Percentiles rank a stretch among this genome's conserved stretches.
These are phyloP conservation scores for Lichtheimia ramosa DNA, from an alignment of 371 early-diverging fungal species.

Conservation along the genomic window DNA sequence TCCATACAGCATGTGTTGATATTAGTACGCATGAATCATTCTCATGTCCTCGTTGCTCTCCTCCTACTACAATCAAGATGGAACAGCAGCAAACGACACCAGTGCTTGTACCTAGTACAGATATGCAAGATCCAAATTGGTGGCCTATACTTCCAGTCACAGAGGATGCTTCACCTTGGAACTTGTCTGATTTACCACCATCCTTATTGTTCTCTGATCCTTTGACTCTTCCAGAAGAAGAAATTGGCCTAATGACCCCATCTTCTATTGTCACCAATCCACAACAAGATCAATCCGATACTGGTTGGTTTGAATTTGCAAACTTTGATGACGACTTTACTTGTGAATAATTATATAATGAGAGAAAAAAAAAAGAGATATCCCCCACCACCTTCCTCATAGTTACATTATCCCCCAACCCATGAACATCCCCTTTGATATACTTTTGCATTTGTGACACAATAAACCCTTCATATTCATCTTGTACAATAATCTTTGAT, in stretches of 20 bases:
- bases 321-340: constrained; percentile 33
- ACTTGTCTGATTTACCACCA: background rate
- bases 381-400: no score
- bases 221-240: background rate
- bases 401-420: no score
- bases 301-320: constrained; percentile 30
- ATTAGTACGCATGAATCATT: constrained; percentile 12
- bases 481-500: no score
- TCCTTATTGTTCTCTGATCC: background rate
- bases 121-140: no score
- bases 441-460: no score
- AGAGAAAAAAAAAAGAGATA: no score
- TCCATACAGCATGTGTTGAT: constrained; percentile 52
- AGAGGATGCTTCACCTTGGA: background rate
- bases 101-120: background rate
- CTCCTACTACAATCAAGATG: background rate
- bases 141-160: no score
- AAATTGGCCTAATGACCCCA: constrained; percentile 4
- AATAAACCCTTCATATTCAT: no score
- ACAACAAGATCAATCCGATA: background rate
- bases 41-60: constrained; percentile 46
- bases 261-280: background rate
- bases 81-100: background rate
- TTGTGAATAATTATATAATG: constrained; percentile 8
- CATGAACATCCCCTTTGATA: no score